Evolutionary conservation across 2,329 filamentous ascomycete genomes (phyloP), one percentile per base, ranked within the genome.

Genomic region (Colletotrichum magnum): DNA sequence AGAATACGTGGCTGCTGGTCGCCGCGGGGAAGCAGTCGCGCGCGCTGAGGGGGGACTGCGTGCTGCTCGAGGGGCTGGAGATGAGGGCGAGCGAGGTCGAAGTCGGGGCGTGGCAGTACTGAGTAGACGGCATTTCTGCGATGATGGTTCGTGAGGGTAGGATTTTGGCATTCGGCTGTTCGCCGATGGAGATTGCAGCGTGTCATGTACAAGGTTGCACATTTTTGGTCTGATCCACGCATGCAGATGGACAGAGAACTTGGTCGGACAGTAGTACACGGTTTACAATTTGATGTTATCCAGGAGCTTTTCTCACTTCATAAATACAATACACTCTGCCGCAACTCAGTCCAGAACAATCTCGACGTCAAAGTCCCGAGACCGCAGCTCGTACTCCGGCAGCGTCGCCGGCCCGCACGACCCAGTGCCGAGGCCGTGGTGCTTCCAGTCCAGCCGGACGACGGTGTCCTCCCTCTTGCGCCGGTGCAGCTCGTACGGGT

Each of bases 391-490:
- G 73, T 88, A 87, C 75, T 83, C 62, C 4, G 81, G 80, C 77
- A 87, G 68, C 21, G 86, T 88, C 64, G 84, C 84, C 0, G 88
- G 88, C 26, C 89, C 89, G 77, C 89, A 92, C 58, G 86, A 89
- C 6, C 85, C 89, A 10, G 87, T 90, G 0, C 89, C 89, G 39
- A 92, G 73, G 0, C 89, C 90, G 75, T 91, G 89, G 77, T 92
- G 89, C 71, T 80, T 82, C 81, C 85, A 88, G 78, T 92, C 89
- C 65, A 92, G 73, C 63, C 88, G 80, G 2, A 92, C 79, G 36
- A 90, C 77, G 45, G 87, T 84, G 71, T 89, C 85, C 15, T 88
- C 79, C 64, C 80, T 77, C 75, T 76, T 81, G 21, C 80, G 78
- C 76, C 82, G 83, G 69, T 80, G 77, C 72, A 93, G 76, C 80